Conservation (phyloP, 1,284 basidiomycete species). For the Singerocomus rubriflavus region DNA sequence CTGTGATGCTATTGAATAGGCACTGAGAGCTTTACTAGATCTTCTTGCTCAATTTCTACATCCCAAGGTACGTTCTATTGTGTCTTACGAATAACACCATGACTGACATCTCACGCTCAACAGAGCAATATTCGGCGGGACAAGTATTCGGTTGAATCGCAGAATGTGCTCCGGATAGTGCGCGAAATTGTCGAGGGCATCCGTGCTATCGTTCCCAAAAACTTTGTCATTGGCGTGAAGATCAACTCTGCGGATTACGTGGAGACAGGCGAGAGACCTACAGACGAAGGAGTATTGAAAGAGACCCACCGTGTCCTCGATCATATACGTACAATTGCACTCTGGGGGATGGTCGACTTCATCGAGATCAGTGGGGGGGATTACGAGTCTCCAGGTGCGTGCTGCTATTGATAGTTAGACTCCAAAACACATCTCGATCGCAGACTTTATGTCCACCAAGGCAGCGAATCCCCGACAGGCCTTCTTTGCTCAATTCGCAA, state of each 20-base stretch:
- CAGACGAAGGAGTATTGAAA: slow-evolving; percentile 24
- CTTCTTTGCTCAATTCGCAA: slow-evolving; percentile 61
- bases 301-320: slow-evolving; percentile 49
- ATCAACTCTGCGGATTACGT: slow-evolving; percentile 87
- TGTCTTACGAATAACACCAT: background rate
- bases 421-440: background rate
- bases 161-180: slow-evolving; percentile 59
- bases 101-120: background rate
- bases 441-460: slow-evolving; percentile 43
- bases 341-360: slow-evolving; percentile 70
- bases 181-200: slow-evolving; percentile 63
- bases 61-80: slow-evolving; percentile 50
- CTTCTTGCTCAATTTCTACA: slow-evolving; percentile 85
- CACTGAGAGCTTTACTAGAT: slow-evolving; percentile 46
- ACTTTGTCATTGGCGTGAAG: slow-evolving; percentile 83
- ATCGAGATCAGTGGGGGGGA: slow-evolving; percentile 87
- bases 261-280: slow-evolving; percentile 41
- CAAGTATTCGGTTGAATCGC: slow-evolving; percentile 49
- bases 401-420: background rate
- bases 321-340: slow-evolving; percentile 63
- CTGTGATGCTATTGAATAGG: background rate
- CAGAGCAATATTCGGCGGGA: slow-evolving; percentile 73
- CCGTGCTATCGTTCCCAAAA: slow-evolving; percentile 49
- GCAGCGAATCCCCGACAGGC: slow-evolving; percentile 44
- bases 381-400: slow-evolving; percentile 75